phyloP scores from a whole-genome alignment of 208 protist genomes.

The Phytomonas francai region DNA sequence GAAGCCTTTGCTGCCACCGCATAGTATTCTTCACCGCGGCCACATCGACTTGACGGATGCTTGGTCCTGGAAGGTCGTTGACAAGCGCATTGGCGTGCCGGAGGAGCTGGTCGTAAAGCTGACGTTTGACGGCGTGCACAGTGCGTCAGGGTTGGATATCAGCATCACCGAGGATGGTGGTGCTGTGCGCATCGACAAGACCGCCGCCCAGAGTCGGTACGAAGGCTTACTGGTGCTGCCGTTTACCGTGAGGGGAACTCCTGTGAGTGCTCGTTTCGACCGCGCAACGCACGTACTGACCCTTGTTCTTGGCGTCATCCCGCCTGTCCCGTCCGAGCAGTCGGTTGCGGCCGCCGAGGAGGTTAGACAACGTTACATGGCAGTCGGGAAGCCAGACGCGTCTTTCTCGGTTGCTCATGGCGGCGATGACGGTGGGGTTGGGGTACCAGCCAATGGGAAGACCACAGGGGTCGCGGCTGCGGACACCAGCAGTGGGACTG shows the following conservation, averaged over 20 bases:
- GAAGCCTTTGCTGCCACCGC: constrained; percentile 30
- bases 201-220: constrained; percentile 27
- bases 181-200: constrained; percentile 40
- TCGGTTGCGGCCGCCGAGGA: constrained; percentile 30
- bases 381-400: background rate
- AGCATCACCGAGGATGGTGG: constrained; percentile 46
- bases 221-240: constrained; percentile 63
- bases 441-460: background rate
- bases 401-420: background rate
- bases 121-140: constrained; percentile 43
- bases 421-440: constrained; percentile 1
- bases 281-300: constrained; percentile 40
- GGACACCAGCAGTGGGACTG: background rate
- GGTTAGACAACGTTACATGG: constrained; percentile 11
- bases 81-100: constrained; percentile 57
- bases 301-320: constrained; percentile 63
- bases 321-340: constrained; percentile 29
- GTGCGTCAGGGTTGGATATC: constrained; percentile 51
- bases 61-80: constrained; percentile 70
- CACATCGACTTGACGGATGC: constrained; percentile 67
- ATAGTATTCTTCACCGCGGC: constrained; percentile 71
- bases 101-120: constrained; percentile 74
- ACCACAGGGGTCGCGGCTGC: background rate
- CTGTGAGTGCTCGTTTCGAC: constrained; percentile 64
- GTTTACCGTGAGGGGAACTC: constrained; percentile 62